These are phyloP conservation scores for Puccinia polysora DNA, from an alignment of 1,284 basidiomycete genomes.

Conservation along the genomic window DNA sequence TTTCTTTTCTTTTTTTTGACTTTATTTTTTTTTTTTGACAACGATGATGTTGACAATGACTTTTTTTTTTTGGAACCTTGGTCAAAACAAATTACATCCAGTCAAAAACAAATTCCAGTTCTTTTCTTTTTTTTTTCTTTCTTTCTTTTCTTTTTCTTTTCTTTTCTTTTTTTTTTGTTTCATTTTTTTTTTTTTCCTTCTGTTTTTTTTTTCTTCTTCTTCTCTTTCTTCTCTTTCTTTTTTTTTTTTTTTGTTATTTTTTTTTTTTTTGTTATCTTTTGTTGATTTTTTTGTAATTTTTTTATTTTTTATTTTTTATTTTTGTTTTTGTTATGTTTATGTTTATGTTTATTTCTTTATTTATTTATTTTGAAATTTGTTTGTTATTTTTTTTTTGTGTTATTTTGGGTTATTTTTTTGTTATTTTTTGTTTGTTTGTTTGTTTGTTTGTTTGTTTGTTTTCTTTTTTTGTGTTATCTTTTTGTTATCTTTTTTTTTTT, in stretches of 20 bases:
- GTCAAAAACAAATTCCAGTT: too few relatives aligned
- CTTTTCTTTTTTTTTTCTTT: background rate
- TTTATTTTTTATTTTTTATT: slow-evolving; percentile 9
- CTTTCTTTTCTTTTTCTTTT: background rate
- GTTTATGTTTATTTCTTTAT: background rate
- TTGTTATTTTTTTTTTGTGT: background rate
- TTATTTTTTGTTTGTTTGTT: background rate
- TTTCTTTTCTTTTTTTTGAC: too few relatives aligned
- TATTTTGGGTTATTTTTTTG: background rate
- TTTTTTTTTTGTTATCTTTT: background rate
- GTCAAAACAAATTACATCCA: too few relatives aligned
- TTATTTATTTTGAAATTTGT: background rate
- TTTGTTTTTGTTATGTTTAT: background rate
- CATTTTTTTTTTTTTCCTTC: background rate
- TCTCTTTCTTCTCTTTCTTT: background rate
- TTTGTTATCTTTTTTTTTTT: background rate
- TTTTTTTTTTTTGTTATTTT: background rate
- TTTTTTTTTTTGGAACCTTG: too few relatives aligned
- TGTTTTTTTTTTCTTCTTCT: background rate
- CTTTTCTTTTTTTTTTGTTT: background rate
- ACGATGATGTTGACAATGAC: too few relatives aligned
- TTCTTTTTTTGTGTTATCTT: slow-evolving; percentile 8
- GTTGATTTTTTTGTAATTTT: background rate
- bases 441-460: background rate
- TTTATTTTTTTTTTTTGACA: too few relatives aligned